Conservation (phyloP, 2,329 filamentous ascomycete species). For the Sporothrix schenckii region DNA sequence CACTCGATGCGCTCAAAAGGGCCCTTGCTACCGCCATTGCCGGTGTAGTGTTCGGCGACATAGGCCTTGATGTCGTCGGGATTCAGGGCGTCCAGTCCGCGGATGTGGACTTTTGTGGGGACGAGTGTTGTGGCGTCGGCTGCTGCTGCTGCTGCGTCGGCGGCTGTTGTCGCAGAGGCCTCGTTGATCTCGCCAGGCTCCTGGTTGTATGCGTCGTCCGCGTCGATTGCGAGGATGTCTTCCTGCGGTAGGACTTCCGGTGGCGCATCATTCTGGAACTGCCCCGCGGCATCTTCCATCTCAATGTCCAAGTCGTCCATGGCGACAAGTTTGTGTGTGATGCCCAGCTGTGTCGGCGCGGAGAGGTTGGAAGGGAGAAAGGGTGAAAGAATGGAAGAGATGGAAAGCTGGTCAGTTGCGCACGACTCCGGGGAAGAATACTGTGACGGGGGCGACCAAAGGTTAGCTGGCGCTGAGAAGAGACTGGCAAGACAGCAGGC, state of each 20-base stretch:
- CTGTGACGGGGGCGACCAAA: too few relatives aligned
- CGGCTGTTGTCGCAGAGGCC: slow-evolving; percentile 13
- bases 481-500: neutral
- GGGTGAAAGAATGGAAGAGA: neutral
- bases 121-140: slow-evolving; percentile 36
- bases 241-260: slow-evolving; percentile 39
- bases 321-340: neutral
- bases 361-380: neutral
- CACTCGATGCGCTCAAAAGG: slow-evolving; percentile 73
- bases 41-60: slow-evolving; percentile 66
- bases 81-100: slow-evolving; percentile 79
- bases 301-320: slow-evolving; percentile 66
- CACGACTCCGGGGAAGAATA: neutral
- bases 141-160: slow-evolving; percentile 29
- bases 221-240: slow-evolving; percentile 41
- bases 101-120: slow-evolving; percentile 76
- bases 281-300: slow-evolving; percentile 63
- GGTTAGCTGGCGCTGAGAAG: slow-evolving; percentile 8
- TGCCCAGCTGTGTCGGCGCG: slow-evolving; percentile 16
- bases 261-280: slow-evolving; percentile 23
- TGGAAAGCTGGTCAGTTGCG: neutral
- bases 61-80: slow-evolving; percentile 80
- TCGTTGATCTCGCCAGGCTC: slow-evolving; percentile 41
- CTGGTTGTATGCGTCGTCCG: slow-evolving; percentile 38
- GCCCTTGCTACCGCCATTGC: slow-evolving; percentile 52